Conservation (phyloP, 345 rosid genomes). For the Populus nigra region DNA sequence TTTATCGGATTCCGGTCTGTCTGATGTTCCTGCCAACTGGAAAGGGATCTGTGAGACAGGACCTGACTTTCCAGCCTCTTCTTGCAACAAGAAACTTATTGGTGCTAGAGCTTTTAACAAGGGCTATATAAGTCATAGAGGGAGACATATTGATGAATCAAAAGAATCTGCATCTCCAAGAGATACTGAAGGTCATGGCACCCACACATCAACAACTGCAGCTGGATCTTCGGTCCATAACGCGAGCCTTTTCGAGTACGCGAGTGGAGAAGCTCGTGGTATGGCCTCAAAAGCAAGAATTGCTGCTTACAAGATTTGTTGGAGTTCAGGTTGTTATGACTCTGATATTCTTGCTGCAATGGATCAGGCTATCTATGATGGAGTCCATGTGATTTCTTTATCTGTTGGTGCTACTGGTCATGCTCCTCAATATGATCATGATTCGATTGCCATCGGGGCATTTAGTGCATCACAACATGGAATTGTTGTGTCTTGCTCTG, state of each 20-base stretch:
- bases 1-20: constrained; percentile 48
- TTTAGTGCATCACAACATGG: constrained; percentile 68
- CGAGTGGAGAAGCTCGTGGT: constrained; percentile 77
- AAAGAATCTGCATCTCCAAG: constrained; percentile 62
- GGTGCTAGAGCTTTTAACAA: constrained; percentile 71
- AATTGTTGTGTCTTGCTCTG: constrained; percentile 75
- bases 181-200: constrained; percentile 89
- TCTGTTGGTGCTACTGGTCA: constrained; percentile 75
- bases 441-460: constrained; percentile 82
- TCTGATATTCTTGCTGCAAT: constrained; percentile 93
- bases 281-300: constrained; percentile 80
- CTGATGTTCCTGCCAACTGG: constrained; percentile 59
- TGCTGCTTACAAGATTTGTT: constrained; percentile 86
- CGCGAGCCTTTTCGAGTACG: constrained; percentile 63
- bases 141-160: constrained; percentile 36
- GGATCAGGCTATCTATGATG: constrained; percentile 81
- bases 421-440: constrained; percentile 64
- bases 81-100: constrained; percentile 74
- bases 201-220: constrained; percentile 85
- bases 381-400: constrained; percentile 77
- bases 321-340: constrained; percentile 75
- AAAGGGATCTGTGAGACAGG: constrained; percentile 62
- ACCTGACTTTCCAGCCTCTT: constrained; percentile 55
- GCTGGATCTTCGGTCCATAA: constrained; percentile 65
- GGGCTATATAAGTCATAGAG: constrained; percentile 49